Base-by-base conservation (phyloP, 192 early-diverging fungal genomes). In the Entomortierella lignicola region DNA sequence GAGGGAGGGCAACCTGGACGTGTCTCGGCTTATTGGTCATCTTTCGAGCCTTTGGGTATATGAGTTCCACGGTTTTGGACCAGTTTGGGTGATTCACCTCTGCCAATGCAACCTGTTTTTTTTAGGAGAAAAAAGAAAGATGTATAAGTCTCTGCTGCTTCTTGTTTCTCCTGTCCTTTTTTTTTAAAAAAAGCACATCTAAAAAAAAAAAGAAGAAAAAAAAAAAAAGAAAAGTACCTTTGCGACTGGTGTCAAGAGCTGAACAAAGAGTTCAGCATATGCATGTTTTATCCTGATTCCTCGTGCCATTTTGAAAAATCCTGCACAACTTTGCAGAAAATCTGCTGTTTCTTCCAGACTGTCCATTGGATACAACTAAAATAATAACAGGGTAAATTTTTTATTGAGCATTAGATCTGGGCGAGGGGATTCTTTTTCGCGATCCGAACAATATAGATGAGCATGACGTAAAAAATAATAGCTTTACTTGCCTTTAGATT, bases 81-180 rank as follows among this genome's bases (percentile, higher is more conserved):
- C 97, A 96, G 31, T 91, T 92, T 5, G 96, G 98, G 54, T 98
- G 81, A 66, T 98, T 99, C 27, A 97, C 96, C 80, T 98, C 98
- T 8, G 93, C 96, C 43, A 90, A 87, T 8, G 96, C 96, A 3
- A 98, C 89, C 86, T 91, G 59, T 53, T 37, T 21, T 37, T 11
- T n/a, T n/a, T n/a, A n/a, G n/a, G n/a, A n/a, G n/a, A n/a, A n/a
- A n/a, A n/a, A n/a, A n/a, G 34, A 10, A 37, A 10, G 10, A 52
- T 13, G 41, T 34, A 11, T 21, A 39, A 26, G 47, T n/a, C 12
- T 17, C 32, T 1, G 37, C 8, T n/a, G 4, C 18, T 17, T 44
- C 11, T 44, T 47, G 42, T 58, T 3, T 5, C n/a, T 18, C 29
- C 0, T 63, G 15, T 63, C 20, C 13, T 42, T 42, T 42, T 42